Percentiles rank a stretch among this genome's conserved stretches.
Evolutionary conservation across 306 rosid species (phyloP).

Genomic region (Oemleria cerasiformis): DNA sequence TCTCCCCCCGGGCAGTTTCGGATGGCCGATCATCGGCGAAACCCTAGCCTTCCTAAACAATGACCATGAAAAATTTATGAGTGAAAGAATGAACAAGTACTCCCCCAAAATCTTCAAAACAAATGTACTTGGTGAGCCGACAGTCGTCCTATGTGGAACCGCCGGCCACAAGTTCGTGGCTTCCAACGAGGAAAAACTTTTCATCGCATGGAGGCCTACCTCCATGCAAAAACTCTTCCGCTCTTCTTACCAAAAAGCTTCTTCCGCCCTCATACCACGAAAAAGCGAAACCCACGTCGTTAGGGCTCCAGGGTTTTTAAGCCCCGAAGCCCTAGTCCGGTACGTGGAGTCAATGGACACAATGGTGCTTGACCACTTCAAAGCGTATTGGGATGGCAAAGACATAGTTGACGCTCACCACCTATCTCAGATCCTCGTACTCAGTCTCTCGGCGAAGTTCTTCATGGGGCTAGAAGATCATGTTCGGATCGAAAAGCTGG

Average conservation of each 20-base stretch:
- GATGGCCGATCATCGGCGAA: constrained; percentile 28
- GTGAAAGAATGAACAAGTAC: constrained; percentile 4
- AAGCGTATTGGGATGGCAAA: constrained; percentile 9
- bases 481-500: not conserved
- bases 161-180: constrained; percentile 16
- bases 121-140: constrained; percentile 16
- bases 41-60: constrained; percentile 2
- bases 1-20: constrained; percentile 24
- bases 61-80: not conserved
- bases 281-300: not conserved
- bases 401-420: not conserved
- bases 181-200: constrained; percentile 13
- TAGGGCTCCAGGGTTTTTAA: constrained; percentile 13
- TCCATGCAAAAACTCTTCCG: constrained; percentile 16
- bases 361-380: constrained; percentile 7
- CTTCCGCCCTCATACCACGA: not conserved
- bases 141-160: not conserved
- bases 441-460: not conserved
- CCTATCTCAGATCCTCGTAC: constrained; percentile 5
- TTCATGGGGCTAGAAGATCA: constrained; percentile 13
- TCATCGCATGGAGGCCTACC: constrained; percentile 3
- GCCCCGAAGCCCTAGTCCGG: constrained; percentile 3
- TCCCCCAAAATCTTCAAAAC: constrained; percentile 23
- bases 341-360: constrained; percentile 10
- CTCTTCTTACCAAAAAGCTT: constrained; percentile 4